These are phyloP conservation scores for Hydnomerulius pinastri DNA, from an alignment of 768 basidiomycete species.

Conservation along the genomic window DNA sequence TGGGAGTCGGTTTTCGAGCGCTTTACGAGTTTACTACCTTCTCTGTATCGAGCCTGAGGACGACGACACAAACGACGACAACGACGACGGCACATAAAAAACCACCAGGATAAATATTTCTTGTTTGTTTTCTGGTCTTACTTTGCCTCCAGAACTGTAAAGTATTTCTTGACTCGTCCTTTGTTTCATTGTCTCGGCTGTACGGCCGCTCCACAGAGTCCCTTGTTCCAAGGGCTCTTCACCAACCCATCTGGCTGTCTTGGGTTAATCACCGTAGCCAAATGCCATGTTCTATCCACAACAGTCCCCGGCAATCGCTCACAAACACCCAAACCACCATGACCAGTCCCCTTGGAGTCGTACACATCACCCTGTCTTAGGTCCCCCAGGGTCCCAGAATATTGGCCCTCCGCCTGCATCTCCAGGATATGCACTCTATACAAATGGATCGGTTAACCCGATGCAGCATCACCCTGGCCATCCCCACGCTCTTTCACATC, in stretches of 20 bases:
- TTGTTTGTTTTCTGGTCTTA: slow-evolving; percentile 16
- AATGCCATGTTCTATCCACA: slow-evolving; percentile 83
- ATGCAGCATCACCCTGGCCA: slow-evolving; percentile 65
- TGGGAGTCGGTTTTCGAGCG: slow-evolving; percentile 27
- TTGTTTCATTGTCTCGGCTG: slow-evolving; percentile 4
- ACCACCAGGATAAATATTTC: slow-evolving; percentile 14
- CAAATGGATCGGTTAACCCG: slow-evolving; percentile 62
- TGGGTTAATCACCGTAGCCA: slow-evolving; percentile 18
- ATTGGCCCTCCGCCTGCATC: slow-evolving; percentile 69
- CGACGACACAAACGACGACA: slow-evolving; percentile 15
- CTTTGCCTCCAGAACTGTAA: slow-evolving; percentile 11
- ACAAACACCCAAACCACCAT: slow-evolving; percentile 74
- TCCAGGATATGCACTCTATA: slow-evolving; percentile 75
- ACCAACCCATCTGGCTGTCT: slow-evolving; percentile 3
- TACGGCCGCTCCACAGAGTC: slow-evolving; percentile 8
- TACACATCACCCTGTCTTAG: slow-evolving; percentile 58
- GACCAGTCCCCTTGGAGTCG: slow-evolving; percentile 76
- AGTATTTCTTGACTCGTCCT: neutral
- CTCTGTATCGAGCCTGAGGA: slow-evolving; percentile 17
- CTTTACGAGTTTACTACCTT: slow-evolving; percentile 23
- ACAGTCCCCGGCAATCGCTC: slow-evolving; percentile 78
- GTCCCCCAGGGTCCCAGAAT: slow-evolving; percentile 38
- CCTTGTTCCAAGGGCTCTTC: slow-evolving; percentile 10
- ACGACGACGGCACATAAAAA: slow-evolving; percentile 18
- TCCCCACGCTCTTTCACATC: slow-evolving; percentile 49